These are phyloP conservation scores for Ceratocystis harringtonii DNA, from an alignment of 2,329 filamentous ascomycete genomes.

Conservation along the genomic window DNA sequence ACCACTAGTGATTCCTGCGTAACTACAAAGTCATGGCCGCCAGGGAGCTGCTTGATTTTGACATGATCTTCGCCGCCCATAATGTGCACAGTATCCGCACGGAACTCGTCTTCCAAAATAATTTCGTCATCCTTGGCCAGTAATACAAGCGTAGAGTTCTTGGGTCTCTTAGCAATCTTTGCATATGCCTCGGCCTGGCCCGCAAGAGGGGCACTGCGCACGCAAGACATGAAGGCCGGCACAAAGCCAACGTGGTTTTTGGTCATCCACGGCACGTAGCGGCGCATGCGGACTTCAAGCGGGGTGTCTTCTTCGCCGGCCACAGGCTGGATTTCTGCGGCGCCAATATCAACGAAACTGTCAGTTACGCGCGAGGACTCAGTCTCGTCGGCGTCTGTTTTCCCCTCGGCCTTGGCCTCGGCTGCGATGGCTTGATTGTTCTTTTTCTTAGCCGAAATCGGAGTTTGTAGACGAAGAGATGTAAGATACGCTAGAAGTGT, in stretches of 20 bases:
- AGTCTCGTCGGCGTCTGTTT: not conserved
- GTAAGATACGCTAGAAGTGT: conserved; percentile 35
- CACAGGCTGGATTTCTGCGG: conserved; percentile 27
- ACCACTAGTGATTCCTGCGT: conserved; percentile 11
- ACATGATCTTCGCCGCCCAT: conserved; percentile 35
- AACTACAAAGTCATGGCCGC: conserved; percentile 43
- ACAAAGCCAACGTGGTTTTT: conserved; percentile 42
- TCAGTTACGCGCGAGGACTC: conserved; percentile 19
- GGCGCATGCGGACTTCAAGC: conserved; percentile 34
- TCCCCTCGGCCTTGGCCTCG: not conserved
- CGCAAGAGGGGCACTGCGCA: conserved; percentile 39
- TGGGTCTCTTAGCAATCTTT: conserved; percentile 29
- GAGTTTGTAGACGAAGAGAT: conserved; percentile 33
- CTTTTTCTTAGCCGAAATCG: conserved; percentile 31
- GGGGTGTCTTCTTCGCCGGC: conserved; percentile 21
- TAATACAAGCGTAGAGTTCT: conserved; percentile 35
- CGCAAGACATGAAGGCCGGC: conserved; percentile 42
- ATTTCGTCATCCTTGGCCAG: conserved; percentile 38
- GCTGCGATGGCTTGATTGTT: not conserved
- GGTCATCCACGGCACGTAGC: conserved; percentile 44
- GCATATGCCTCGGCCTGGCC: conserved; percentile 38
- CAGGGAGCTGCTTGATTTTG: conserved; percentile 36
- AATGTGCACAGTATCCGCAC: conserved; percentile 34
- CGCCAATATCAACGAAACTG: conserved; percentile 27
- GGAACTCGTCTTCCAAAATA: conserved; percentile 36